Evolutionary conservation across 169 alveolate genomes (phyloP).

Genomic region (Cryptosporidium ryanae): DNA sequence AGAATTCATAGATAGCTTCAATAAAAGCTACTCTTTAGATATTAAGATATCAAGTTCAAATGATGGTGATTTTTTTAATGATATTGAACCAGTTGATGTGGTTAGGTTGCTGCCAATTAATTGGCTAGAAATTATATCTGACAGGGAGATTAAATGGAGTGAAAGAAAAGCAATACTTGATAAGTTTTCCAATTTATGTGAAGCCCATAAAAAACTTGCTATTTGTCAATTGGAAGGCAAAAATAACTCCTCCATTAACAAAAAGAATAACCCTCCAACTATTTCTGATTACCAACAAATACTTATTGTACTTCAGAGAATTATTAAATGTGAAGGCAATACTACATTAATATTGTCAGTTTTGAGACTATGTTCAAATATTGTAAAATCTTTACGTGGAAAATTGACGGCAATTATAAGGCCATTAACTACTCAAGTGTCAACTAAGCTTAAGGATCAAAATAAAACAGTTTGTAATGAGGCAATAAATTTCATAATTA

Average conservation of each 20-base stretch:
- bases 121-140: conserved; percentile 48
- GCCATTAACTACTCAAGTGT: conserved; percentile 40
- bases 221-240: conserved; percentile 22
- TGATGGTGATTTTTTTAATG: conserved; percentile 3
- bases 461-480: conserved; percentile 53
- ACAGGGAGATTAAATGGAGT: conserved; percentile 65
- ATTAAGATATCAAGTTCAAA: neutral
- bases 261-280: conserved; percentile 17
- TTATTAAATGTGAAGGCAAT: conserved; percentile 48
- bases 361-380: conserved; percentile 13
- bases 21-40: conserved; percentile 4
- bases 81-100: conserved; percentile 62
- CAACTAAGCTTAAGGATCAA: conserved; percentile 55
- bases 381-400: conserved; percentile 27
- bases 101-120: conserved; percentile 35
- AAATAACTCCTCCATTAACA: neutral
- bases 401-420: conserved; percentile 29
- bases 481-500: conserved; percentile 20
- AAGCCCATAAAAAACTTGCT: conserved; percentile 32
- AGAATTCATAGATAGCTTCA: conserved; percentile 8
- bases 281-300: conserved; percentile 47
- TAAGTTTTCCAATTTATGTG: conserved; percentile 36
- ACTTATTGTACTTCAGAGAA: conserved; percentile 32
- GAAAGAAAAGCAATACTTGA: conserved; percentile 50
- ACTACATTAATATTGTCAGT: conserved; percentile 57